Evolutionary conservation across 345 rosid genomes (phyloP).

Genomic region (Acer negundo): DNA sequence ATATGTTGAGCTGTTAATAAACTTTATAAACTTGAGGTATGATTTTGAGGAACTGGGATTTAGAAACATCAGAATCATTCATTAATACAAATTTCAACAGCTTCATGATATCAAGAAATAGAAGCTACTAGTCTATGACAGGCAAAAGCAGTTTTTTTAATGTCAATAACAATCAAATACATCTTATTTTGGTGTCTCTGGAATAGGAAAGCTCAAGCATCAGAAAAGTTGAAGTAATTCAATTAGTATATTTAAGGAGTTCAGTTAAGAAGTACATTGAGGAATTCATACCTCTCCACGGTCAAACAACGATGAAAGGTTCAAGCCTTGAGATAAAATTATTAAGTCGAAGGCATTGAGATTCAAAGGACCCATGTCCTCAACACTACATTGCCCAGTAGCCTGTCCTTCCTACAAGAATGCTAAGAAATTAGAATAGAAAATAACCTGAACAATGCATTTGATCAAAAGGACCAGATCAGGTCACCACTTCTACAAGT

Average conservation of each 20-base stretch:
- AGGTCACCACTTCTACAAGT: not conserved
- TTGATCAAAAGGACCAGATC: constrained; percentile 2
- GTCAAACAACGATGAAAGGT: constrained; percentile 88
- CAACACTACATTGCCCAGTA: constrained; percentile 49
- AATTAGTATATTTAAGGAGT: not conserved
- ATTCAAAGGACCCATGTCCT: constrained; percentile 74
- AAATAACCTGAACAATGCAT: not conserved
- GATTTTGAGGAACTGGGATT: not conserved
- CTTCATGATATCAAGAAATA: not conserved
- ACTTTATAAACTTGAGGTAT: constrained; percentile 9
- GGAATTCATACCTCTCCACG: constrained; percentile 68
- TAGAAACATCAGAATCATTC: not conserved
- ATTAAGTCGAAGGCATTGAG: constrained; percentile 95
- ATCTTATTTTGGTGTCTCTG: not conserved
- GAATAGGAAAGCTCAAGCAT: constrained; percentile 3
- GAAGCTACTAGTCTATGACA: not conserved
- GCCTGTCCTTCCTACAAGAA: constrained; percentile 51
- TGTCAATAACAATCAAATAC: not conserved
- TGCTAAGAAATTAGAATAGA: constrained; percentile 9
- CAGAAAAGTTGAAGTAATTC: not conserved
- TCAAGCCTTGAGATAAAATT: constrained; percentile 90
- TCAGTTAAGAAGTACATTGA: constrained; percentile 5
- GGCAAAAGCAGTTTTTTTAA: not conserved
- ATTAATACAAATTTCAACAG: not conserved
- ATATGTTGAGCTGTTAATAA: not conserved